Base-by-base conservation (phyloP, 2,329 filamentous ascomycete genomes). In the Colletotrichum musae region DNA sequence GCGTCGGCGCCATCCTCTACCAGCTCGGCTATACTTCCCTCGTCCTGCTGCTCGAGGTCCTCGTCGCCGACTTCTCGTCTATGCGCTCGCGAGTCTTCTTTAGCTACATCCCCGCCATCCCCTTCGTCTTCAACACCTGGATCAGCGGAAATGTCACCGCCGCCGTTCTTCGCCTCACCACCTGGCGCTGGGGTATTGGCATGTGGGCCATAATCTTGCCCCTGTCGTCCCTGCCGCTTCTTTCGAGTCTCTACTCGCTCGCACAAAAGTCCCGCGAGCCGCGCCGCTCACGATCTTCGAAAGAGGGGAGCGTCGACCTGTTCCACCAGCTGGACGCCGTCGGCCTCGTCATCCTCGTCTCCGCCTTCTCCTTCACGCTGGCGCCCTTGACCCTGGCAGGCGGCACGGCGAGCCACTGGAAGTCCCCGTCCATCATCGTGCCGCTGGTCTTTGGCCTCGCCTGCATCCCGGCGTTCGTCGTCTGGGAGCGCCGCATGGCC, bases 131-230 rank as follows among this genome's bases (percentile, higher is more conserved):
- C 76, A 91, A 91, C 73, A 89, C 89, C 0, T 92, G 89, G 89
- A 83, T 91, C 15, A 87, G 87, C 70, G 89, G 89, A 21, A 85
- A 88, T 70, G 79, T 92, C 58, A 84, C 87, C 0, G 75, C 77
- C 0, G 82, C 86, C 0, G 86, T 91, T 0, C 74, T 91, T 21
- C 73, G 65, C 0, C 75, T 74, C 2, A 87, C 86, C 0, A 84
- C 81, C 2, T 92, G 89, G 89, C 79, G 84, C 67, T 91, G 88
- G 88, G 89, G 89, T 15, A 83, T 89, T 26, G 89, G 88, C 71
- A 91, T 91, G 88, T 91, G 87, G 83, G 83, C 82, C 54, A 86
- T 91, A 70, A 88, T 91, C 58, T 90, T 88, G 73, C 86, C 89
- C 1, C 79, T 88, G 7, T 86, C 85, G 64, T 82, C 86, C 0